Evolutionary conservation across 371 early-diverging fungal genomes (phyloP).

Genomic region (Conidiobolus incongruus): DNA sequence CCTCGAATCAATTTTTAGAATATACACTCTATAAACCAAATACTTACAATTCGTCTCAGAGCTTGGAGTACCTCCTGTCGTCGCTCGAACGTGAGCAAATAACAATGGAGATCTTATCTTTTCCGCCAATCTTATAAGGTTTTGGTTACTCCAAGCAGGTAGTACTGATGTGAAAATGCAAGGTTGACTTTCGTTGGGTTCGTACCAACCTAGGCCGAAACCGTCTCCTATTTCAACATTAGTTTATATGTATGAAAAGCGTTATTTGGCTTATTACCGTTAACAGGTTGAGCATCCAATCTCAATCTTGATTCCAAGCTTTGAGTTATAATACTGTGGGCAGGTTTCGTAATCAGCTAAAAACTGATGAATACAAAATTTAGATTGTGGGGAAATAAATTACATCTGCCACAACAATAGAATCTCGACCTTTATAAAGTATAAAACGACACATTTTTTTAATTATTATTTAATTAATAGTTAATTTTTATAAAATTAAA

Average conservation of each 20-base stretch:
- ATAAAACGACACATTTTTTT: conserved; percentile 8
- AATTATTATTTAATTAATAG: neutral
- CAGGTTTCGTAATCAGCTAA: conserved; percentile 25
- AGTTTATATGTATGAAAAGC: too few relatives aligned
- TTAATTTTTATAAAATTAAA: neutral
- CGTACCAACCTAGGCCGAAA: conserved; percentile 67
- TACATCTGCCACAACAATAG: conserved; percentile 7
- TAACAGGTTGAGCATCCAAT: conserved; percentile 36
- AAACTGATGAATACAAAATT: neutral
- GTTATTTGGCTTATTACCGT: conserved; percentile 42
- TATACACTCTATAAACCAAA: neutral
- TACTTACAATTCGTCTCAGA: conserved; percentile 57
- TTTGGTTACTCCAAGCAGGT: conserved; percentile 73
- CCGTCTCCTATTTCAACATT: conserved; percentile 35
- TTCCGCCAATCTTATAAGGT: conserved; percentile 52
- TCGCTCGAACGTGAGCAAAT: conserved; percentile 73
- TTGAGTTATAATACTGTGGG: conserved; percentile 68
- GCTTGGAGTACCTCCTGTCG: conserved; percentile 44
- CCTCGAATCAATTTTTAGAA: neutral
- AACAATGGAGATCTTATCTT: conserved; percentile 52
- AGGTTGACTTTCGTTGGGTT: conserved; percentile 19
- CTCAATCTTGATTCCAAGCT: conserved; percentile 45
- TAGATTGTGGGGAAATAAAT: neutral
- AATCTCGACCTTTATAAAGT: conserved; percentile 7
- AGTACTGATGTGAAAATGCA: conserved; percentile 72